Evolutionary conservation across 2,329 filamentous ascomycete species (phyloP), one percentile per base, ranked within the genome.

Genomic region (Penicillium decumbens): DNA sequence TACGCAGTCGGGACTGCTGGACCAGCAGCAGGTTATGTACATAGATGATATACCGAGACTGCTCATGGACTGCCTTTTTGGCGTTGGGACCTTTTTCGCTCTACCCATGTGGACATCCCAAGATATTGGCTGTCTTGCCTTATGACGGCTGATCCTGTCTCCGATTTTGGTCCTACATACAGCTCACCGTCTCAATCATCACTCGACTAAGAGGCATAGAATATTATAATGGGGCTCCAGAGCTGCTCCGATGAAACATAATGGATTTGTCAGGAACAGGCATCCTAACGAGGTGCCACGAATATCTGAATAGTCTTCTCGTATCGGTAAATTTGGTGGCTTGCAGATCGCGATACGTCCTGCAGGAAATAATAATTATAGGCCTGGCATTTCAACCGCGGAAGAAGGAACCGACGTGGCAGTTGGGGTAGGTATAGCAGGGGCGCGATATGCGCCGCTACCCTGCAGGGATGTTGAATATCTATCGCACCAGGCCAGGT

Each of bases 11-110:
- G 62, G 47, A 58, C 58, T 59, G 58, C 57, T 63, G 47, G 30
- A 39, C 48, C 56, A 61, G 58, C 53, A 64, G 59, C 62, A 54
- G 58, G 58, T 65, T 64, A 68, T 71, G 68, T 71, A 71, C 63
- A 71, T 71, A 71, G 55, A 64, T 55, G 60, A 65, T 67, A 62
- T 53, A 56, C 57, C 58, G 59, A 66, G 57, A 67, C 60, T 61
- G 64, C 61, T 64, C 63, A 68, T 63, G 63, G 56, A 67, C 56
- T 60, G 60, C 63, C 60, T 58, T 54, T 29, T 60, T 65, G 67
- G 65, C 62, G 65, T 68, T 67, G 58, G 63, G 61, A 65, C 42
- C 39, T 48, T 50, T 41, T 27, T 13, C 18, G 23, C 20, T 27
- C n/a, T 23, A 6, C 6, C 18, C 35, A 24, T 6, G 6, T n/a